These are phyloP conservation scores for Paraglomus brasilianum DNA, from an alignment of 192 early-diverging fungal species.

Conservation along the genomic window DNA sequence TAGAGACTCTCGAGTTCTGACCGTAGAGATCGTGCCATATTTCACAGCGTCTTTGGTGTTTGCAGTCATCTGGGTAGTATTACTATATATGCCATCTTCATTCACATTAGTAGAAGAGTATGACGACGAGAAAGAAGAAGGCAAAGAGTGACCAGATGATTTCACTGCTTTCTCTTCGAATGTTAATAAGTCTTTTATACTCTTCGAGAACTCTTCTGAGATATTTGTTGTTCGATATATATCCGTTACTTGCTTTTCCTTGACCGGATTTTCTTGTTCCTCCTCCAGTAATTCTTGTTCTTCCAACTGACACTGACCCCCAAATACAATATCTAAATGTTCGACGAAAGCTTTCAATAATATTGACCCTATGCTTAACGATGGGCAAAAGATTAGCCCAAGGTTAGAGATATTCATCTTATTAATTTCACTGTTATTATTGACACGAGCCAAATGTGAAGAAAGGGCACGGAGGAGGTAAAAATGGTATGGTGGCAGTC, in stretches of 20 bases:
- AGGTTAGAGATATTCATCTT: conserved; percentile 62
- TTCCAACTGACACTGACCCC: conserved; percentile 1
- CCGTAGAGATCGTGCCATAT: background rate
- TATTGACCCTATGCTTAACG: conserved; percentile 50
- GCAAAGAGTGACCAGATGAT: conserved; percentile 8
- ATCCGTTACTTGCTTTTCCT: conserved; percentile 10
- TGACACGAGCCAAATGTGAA: conserved; percentile 53
- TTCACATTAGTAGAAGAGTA: conserved; percentile 20
- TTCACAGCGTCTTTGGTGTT: conserved; percentile 2
- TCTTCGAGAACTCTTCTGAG: conserved; percentile 22
- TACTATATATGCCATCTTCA: no score
- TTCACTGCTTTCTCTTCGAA: background rate
- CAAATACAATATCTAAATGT: conserved; percentile 25
- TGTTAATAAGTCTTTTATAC: conserved; percentile 22
- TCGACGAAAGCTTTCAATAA: conserved; percentile 55
- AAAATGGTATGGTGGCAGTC: conserved; percentile 50
- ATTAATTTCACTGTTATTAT: conserved; percentile 46
- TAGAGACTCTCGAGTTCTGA: background rate
- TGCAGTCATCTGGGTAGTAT: no score
- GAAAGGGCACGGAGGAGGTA: conserved; percentile 51
- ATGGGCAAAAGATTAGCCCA: conserved; percentile 62
- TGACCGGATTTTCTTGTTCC: background rate
- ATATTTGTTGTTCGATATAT: conserved; percentile 24
- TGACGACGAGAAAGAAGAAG: conserved; percentile 14
- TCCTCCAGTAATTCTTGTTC: conserved; percentile 6